phyloP scores from a whole-genome alignment of 2,329 filamentous ascomycete genomes.

The Westerdykella ornata region DNA sequence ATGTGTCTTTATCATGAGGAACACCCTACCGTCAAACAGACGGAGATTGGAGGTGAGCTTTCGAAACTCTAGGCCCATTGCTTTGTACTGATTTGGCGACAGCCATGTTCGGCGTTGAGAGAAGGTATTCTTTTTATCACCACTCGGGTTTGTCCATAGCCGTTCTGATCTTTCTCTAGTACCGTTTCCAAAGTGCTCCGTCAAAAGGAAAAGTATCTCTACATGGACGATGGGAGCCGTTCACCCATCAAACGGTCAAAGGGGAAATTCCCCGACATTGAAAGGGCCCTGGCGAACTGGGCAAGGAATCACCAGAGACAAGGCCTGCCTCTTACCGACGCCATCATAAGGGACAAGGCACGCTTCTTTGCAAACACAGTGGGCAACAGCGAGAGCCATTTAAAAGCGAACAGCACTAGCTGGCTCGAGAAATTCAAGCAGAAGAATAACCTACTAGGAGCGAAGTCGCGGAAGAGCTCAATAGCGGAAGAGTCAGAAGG shows the following conservation, averaged over 20 bases:
- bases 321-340: slow-evolving; percentile 66
- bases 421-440: slow-evolving; percentile 97
- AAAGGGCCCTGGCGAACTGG: slow-evolving; percentile 83
- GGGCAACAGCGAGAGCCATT: slow-evolving; percentile 62
- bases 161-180: slow-evolving; percentile 45
- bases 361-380: slow-evolving; percentile 70
- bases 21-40: slow-evolving; percentile 85
- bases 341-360: slow-evolving; percentile 79
- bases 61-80: neutral
- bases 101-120: slow-evolving; percentile 90
- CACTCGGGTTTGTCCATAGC: no score
- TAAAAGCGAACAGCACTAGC: slow-evolving; percentile 62
- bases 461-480: slow-evolving; percentile 51
- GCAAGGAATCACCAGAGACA: slow-evolving; percentile 72
- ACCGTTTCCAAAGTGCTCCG: slow-evolving; percentile 97
- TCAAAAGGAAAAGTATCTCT: slow-evolving; percentile 90
- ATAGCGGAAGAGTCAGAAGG: slow-evolving; percentile 62
- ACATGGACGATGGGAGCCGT: slow-evolving; percentile 67
- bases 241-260: slow-evolving; percentile 78
- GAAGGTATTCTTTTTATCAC: slow-evolving; percentile 65
- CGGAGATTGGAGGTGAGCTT: slow-evolving; percentile 77
- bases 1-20: slow-evolving; percentile 95
- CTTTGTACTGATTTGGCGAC: slow-evolving; percentile 25
- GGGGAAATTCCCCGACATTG: slow-evolving; percentile 83
- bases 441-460: slow-evolving; percentile 61